phyloP scores from a whole-genome alignment of 352 stramenopile species.

The Globisporangium nunn region DNA sequence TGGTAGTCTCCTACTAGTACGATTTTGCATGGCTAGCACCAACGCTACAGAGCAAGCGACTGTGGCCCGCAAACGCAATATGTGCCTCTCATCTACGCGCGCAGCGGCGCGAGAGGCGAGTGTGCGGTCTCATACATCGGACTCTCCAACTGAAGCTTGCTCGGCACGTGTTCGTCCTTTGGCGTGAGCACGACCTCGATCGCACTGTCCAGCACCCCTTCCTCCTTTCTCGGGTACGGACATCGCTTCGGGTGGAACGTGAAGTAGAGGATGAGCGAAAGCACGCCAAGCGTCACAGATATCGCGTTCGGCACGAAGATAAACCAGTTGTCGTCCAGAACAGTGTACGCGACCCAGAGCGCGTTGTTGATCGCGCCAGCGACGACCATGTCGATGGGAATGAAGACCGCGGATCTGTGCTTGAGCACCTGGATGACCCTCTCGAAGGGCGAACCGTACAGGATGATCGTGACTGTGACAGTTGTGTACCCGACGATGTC shows the following conservation, averaged over 20 bases:
- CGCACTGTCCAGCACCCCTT: too few species aligned
- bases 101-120: too few species aligned
- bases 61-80: too few species aligned
- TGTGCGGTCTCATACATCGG: too few species aligned
- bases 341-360: constrained; percentile 16
- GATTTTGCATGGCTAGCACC: too few species aligned
- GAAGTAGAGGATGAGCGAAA: background rate
- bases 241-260: background rate
- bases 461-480: background rate
- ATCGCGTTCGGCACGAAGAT: constrained; percentile 15
- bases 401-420: constrained; percentile 32
- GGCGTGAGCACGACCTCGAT: too few species aligned
- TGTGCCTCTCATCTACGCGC: too few species aligned
- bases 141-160: too few species aligned
- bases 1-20: too few species aligned
- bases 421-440: constrained; percentile 31
- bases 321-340: constrained; percentile 8
- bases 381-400: constrained; percentile 41
- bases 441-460: constrained; percentile 32
- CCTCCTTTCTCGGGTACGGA: too few species aligned
- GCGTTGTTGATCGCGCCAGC: constrained; percentile 30
- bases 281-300: constrained; percentile 12
- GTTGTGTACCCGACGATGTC: constrained; percentile 15
- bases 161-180: too few species aligned
- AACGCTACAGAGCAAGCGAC: too few species aligned